A percentile compares a stretch with the other conserved stretches of the same genome.
phyloP scores from a whole-genome alignment of 176 grass and related monocot genomes.

The Eragrostis curvula region DNA sequence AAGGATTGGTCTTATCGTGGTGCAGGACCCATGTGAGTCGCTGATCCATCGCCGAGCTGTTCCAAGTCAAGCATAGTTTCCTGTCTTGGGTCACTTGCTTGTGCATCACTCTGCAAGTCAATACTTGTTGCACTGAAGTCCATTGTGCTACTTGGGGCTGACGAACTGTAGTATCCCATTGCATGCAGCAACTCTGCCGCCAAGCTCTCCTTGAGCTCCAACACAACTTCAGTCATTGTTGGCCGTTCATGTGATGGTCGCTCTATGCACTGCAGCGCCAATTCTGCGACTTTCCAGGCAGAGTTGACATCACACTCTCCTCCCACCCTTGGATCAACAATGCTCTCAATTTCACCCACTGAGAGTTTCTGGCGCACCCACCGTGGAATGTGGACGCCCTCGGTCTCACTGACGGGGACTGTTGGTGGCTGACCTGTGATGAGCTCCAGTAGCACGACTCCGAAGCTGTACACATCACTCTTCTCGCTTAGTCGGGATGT shows the following conservation, averaged over 20 bases:
- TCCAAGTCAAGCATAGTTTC: not conserved
- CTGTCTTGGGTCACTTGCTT: not conserved
- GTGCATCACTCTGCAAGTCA: not conserved
- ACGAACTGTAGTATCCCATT: conserved; percentile 32
- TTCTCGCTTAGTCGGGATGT: conserved; percentile 45
- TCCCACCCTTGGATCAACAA: conserved; percentile 35
- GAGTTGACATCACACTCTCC: conserved; percentile 41
- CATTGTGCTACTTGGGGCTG: conserved; percentile 19
- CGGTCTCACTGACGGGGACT: not conserved
- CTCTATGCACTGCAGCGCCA: conserved; percentile 49
- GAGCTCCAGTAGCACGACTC: conserved; percentile 47
- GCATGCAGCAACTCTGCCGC: conserved; percentile 30
- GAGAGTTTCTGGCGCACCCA: conserved; percentile 49
- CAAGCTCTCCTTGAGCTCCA: conserved; percentile 42
- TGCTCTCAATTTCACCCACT: conserved; percentile 37
- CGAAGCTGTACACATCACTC: conserved; percentile 49
- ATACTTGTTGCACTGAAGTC: not conserved
- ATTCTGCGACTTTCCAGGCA: conserved; percentile 44
- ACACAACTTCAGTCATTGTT: conserved; percentile 40
- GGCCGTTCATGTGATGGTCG: conserved; percentile 37
- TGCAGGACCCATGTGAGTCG: not conserved
- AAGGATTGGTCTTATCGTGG: conserved; percentile 2
- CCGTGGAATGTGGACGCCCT: conserved; percentile 42
- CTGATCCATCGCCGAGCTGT: not conserved
- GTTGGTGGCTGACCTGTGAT: conserved; percentile 33